A percentile compares a stretch with the other conserved stretches of the same genome.
Conservation (phyloP, 2,329 filamentous ascomycete species). For the Colletotrichum truncatum region DNA sequence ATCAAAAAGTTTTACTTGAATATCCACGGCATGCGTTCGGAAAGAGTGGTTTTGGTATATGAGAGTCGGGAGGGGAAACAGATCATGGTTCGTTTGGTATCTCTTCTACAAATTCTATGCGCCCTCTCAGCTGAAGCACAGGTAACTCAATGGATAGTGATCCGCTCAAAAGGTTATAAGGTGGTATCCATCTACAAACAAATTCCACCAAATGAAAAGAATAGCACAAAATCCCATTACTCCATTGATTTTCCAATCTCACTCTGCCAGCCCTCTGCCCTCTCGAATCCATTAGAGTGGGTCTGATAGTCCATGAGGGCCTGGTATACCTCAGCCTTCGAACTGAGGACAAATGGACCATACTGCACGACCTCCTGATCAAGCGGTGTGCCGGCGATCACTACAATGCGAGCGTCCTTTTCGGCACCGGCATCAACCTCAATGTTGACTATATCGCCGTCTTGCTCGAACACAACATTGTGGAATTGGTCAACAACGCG, state of each 20-base stretch:
- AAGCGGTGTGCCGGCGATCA: constrained; percentile 82
- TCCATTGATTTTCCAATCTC: constrained; percentile 84
- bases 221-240: constrained; percentile 28
- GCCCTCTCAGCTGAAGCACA: no score
- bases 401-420: constrained; percentile 67
- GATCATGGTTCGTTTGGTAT: no score
- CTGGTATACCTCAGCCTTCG: constrained; percentile 77
- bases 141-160: no score
- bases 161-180: neutral
- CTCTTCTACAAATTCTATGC: no score
- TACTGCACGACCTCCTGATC: constrained; percentile 86
- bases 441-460: constrained; percentile 79
- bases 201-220: neutral
- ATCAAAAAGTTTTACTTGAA: no score
- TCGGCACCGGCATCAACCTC: constrained; percentile 73
- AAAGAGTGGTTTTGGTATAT: no score
- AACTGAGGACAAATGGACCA: constrained; percentile 83
- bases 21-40: no score
- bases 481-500: constrained; percentile 75
- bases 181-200: neutral
- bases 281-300: constrained; percentile 80
- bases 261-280: constrained; percentile 80
- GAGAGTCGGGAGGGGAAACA: no score
- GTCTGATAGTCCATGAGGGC: constrained; percentile 80
- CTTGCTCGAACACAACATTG: constrained; percentile 87